These are phyloP conservation scores for Tricholomella constricta DNA, from an alignment of 768 basidiomycete genomes.

Conservation along the genomic window DNA sequence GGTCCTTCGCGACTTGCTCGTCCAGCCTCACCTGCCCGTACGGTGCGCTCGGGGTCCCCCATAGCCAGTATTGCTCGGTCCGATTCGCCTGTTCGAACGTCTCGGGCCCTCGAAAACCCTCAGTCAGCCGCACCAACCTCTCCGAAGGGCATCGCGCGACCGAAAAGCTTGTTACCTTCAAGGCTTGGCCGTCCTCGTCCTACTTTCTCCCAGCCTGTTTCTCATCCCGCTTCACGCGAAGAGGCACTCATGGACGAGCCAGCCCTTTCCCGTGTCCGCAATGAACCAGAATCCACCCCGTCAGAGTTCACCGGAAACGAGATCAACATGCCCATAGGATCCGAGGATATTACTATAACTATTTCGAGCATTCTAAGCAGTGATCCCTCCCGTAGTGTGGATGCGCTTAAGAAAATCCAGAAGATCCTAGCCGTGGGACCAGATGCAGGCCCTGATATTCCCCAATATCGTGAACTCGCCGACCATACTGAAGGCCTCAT, in stretches of 20 bases:
- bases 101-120: conserved; percentile 21
- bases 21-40: conserved; percentile 49
- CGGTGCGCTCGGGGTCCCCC: conserved; percentile 44
- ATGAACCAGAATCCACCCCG: conserved; percentile 1
- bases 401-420: conserved; percentile 92
- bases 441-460: conserved; percentile 67
- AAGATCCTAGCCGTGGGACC: conserved; percentile 78
- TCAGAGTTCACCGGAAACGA: conserved; percentile 21
- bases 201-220: conserved; percentile 36
- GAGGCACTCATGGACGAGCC: conserved; percentile 26
- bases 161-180: conserved; percentile 75
- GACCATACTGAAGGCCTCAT: conserved; percentile 83
- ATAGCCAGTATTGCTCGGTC: conserved; percentile 35
- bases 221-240: conserved; percentile 20
- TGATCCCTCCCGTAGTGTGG: conserved; percentile 84
- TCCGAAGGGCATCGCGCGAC: conserved; percentile 49
- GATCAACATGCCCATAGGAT: conserved; percentile 32
- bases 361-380: conserved; percentile 90
- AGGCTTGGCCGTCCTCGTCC: conserved; percentile 68
- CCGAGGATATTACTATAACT: conserved; percentile 71
- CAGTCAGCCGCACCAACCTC: conserved; percentile 38
- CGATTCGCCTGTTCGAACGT: conserved; percentile 45
- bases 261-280: background rate
- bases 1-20: conserved; percentile 38
- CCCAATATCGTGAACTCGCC: conserved; percentile 75